Percentiles rank a stretch among this genome's conserved stretches.
Evolutionary conservation across 1,139 yeast species (phyloP).

Genomic region (Yamadazyma siamensis): DNA sequence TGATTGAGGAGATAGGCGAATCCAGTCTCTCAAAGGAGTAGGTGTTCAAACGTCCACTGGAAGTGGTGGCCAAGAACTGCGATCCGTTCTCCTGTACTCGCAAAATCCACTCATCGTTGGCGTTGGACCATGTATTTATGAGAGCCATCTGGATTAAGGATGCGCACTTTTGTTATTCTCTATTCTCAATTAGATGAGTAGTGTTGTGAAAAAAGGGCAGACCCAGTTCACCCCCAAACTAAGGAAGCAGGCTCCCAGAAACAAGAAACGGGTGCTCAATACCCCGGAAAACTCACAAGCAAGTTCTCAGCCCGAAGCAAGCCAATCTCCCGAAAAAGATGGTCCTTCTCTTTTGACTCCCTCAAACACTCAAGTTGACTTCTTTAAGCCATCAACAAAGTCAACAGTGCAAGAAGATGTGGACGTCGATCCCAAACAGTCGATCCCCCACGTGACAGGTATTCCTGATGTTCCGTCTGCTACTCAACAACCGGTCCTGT

Average conservation of each 20-base stretch:
- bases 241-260: constrained; percentile 24
- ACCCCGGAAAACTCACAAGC: constrained; percentile 2
- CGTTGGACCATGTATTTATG: constrained; percentile 7
- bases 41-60: constrained; percentile 5
- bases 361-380: constrained; percentile 7
- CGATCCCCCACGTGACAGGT: constrained; percentile 17
- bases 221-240: constrained; percentile 41
- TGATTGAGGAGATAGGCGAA: constrained; percentile 5
- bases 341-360: constrained; percentile 6
- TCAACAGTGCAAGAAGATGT: constrained; percentile 16
- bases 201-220: constrained; percentile 42
- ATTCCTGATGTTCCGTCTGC: too few relatives aligned
- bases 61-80: constrained; percentile 9
- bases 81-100: constrained; percentile 8
- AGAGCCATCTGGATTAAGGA: too few relatives aligned
- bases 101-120: constrained; percentile 18
- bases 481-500: too few relatives aligned
- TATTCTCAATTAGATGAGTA: constrained; percentile 44
- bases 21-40: constrained; percentile 1
- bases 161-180: too few relatives aligned
- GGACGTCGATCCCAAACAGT: constrained; percentile 30
- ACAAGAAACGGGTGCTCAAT: constrained; percentile 13
- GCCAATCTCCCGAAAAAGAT: neutral
- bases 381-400: constrained; percentile 6
- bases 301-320: neutral